Base-by-base conservation (phyloP, 106 monocot genomes). In the Agapanthus africanus region DNA sequence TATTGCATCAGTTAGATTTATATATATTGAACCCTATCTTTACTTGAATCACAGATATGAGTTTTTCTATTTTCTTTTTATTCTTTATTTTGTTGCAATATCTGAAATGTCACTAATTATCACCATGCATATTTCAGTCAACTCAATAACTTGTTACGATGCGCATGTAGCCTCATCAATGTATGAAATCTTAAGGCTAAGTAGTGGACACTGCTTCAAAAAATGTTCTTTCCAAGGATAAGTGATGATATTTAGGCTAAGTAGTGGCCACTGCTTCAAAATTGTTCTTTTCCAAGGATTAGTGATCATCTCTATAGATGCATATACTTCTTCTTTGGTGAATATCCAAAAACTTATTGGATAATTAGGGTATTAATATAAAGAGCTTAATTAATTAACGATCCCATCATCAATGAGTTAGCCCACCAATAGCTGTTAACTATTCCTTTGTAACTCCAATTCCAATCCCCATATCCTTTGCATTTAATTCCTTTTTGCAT, bases 391-490 rank as follows among this genome's bases (percentile, higher is more conserved):
- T 56, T n/a, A n/a, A n/a, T 59, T 19, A 61, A 61, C 35, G 35
- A 33, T 35, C 60, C 35, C 60, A 18, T 11, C 50, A 74, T 37
- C 40, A 65, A 66, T 37, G n/a, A n/a, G n/a, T n/a, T n/a, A n/a
- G n/a, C n/a, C n/a, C n/a, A n/a, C n/a, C n/a, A n/a, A n/a, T n/a
- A 15, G 46, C 15, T 38, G 60, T n/a, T n/a, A n/a, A n/a, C 34
- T 61, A 23, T 11, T 26, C 1, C 0, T 49, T 49, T 68, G 41
- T 69, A 68, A 76, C 68, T 76, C 68, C 68, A 76, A 76, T 68
- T 66, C 66, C 40, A 41, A 40, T 57, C 44, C 21, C 59, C 37
- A 11, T 44, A 30, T 27, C 26, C 68, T 35, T 40, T 14, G 37
- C 66, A 49, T 11, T 37, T 41, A 46, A 40, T 52, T 34, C 18